A percentile compares a stretch with the other conserved stretches of the same genome.
phyloP scores from a whole-genome alignment of 768 basidiomycete genomes.

The Lentinula edodes region DNA sequence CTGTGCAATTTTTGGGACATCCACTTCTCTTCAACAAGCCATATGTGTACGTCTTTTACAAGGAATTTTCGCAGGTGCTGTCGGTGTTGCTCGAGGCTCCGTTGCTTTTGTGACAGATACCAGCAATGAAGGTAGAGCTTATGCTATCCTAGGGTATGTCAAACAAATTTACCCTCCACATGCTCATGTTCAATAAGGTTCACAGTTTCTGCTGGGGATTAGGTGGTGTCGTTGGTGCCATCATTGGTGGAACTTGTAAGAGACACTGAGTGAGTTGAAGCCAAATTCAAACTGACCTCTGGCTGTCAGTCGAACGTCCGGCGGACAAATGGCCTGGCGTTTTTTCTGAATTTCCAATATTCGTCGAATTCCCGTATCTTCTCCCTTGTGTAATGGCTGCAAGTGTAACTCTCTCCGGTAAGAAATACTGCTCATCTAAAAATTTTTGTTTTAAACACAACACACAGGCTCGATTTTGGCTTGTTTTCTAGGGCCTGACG shows the following conservation, averaged over 20 bases:
- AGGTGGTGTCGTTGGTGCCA: slow-evolving; percentile 88
- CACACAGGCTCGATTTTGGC: slow-evolving; percentile 74
- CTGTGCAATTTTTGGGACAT: slow-evolving; percentile 73
- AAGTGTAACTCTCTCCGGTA: slow-evolving; percentile 67
- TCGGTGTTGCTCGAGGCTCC: slow-evolving; percentile 90
- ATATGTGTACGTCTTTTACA: slow-evolving; percentile 83
- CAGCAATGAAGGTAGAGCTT: slow-evolving; percentile 91
- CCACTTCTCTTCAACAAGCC: slow-evolving; percentile 71
- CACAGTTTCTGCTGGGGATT: slow-evolving; percentile 91
- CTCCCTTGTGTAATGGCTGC: slow-evolving; percentile 81
- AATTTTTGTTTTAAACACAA: slow-evolving; percentile 6
- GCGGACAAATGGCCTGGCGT: slow-evolving; percentile 79
- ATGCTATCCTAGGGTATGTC: slow-evolving; percentile 80
- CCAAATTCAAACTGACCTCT: slow-evolving; percentile 10
- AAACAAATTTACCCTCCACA: neutral
- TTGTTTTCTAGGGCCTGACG: slow-evolving; percentile 87
- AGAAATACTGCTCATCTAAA: slow-evolving; percentile 10
- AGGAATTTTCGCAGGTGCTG: slow-evolving; percentile 89
- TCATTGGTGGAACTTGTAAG: slow-evolving; percentile 76
- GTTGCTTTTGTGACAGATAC: slow-evolving; percentile 85
- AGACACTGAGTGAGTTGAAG: neutral
- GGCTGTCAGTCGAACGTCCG: slow-evolving; percentile 66
- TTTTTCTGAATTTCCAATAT: slow-evolving; percentile 62
- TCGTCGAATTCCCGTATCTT: slow-evolving; percentile 83
- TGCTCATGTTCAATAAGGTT: neutral